Conservation (phyloP, 208 protist species). For the Wallacemonas sp. region DNA sequence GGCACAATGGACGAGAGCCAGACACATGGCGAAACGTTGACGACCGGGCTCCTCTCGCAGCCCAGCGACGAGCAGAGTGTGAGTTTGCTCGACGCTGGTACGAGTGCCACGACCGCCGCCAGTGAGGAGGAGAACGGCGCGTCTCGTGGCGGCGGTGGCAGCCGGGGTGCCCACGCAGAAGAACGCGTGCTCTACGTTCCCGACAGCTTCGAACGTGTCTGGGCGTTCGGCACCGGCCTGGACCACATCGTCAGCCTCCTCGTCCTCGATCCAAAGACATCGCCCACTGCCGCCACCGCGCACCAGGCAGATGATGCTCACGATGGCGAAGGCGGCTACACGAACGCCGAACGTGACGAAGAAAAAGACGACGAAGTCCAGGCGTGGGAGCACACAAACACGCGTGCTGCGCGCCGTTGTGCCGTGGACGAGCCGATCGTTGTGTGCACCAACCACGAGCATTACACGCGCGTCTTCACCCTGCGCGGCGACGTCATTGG, state of each 20-base stretch:
- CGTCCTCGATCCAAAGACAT: slow-evolving; percentile 9
- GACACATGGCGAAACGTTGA: too few species aligned
- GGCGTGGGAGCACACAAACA: too few species aligned
- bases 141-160: too few species aligned
- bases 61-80: too few species aligned
- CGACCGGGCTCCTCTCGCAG: too few species aligned
- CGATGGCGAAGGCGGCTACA: neutral
- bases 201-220: slow-evolving; percentile 35
- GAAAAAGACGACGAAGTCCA: neutral
- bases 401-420: neutral
- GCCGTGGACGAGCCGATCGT: slow-evolving; percentile 37
- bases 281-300: neutral
- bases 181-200: slow-evolving; percentile 35
- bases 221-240: slow-evolving; percentile 46
- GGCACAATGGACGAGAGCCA: too few species aligned
- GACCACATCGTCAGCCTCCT: slow-evolving; percentile 25
- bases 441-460: slow-evolving; percentile 55
- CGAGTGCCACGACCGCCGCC: too few species aligned
- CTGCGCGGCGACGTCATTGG: slow-evolving; percentile 64
- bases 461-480: slow-evolving; percentile 73
- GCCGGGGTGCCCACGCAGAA: slow-evolving; percentile 26
- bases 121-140: too few species aligned
- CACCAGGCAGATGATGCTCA: too few species aligned
- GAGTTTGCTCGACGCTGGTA: too few species aligned
- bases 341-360: neutral